Evolutionary conservation across 768 basidiomycete genomes (phyloP).

Genomic region (Leucocoprinus sp.): DNA sequence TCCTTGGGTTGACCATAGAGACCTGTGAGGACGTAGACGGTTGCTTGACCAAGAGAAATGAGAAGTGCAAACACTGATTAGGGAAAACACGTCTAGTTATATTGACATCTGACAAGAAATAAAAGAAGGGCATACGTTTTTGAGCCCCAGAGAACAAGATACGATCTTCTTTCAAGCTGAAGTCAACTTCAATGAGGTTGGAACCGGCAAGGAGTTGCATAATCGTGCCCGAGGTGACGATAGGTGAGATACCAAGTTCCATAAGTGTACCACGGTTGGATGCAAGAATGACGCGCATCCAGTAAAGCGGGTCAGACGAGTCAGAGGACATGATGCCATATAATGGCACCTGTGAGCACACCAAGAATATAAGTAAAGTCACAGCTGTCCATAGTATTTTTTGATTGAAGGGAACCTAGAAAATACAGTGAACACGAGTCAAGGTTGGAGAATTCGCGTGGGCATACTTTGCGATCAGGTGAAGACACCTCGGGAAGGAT

Average conservation of each 20-base stretch:
- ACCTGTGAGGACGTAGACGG: constrained; percentile 94
- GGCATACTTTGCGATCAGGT: constrained; percentile 85
- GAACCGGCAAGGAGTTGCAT: constrained; percentile 99
- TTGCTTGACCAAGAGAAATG: constrained; percentile 93
- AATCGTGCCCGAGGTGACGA: constrained; percentile 98
- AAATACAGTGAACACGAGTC: background rate
- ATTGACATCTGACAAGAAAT: background rate
- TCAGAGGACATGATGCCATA: constrained; percentile 99
- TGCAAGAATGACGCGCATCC: constrained; percentile 99
- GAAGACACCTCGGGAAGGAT: constrained; percentile 96
- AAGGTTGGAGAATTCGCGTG: background rate
- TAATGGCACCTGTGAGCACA: constrained; percentile 97
- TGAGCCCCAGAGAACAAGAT: constrained; percentile 94
- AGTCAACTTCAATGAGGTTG: constrained; percentile 96
- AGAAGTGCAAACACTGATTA: constrained; percentile 87
- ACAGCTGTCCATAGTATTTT: constrained; percentile 99
- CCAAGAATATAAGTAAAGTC: constrained; percentile 97
- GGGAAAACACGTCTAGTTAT: background rate
- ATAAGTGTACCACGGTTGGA: constrained; percentile 98
- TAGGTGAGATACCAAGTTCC: constrained; percentile 98
- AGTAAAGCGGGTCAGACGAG: constrained; percentile 97
- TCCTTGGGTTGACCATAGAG: constrained; percentile 92
- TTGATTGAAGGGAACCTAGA: constrained; percentile 94
- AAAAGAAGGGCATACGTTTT: constrained; percentile 62
- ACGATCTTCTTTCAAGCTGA: constrained; percentile 93